Evolutionary conservation across 2,329 filamentous ascomycete species (phyloP).

Genomic region (Tolypocladium album): DNA sequence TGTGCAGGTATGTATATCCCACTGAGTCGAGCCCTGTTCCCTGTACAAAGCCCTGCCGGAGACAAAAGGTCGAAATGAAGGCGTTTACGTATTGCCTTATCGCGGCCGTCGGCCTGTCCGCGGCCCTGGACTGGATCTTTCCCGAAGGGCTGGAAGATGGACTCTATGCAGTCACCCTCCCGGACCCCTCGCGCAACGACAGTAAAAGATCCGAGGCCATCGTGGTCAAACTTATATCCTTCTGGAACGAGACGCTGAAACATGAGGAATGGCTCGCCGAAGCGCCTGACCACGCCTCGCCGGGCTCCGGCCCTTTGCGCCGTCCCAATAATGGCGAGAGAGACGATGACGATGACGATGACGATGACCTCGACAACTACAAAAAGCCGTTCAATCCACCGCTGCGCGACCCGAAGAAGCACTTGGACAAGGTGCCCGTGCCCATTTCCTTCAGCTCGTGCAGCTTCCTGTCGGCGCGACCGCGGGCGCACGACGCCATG

Average conservation of each 20-base stretch:
- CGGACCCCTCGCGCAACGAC: not conserved
- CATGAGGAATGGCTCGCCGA: too few species aligned
- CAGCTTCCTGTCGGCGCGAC: not conserved
- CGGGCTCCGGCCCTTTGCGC: too few species aligned
- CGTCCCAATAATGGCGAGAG: too few species aligned
- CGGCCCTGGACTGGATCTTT: not conserved
- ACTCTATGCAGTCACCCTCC: not conserved
- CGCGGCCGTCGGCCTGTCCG: not conserved
- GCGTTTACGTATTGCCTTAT: not conserved
- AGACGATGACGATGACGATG: too few species aligned
- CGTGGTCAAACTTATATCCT: not conserved
- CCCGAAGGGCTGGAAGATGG: constrained; percentile 2
- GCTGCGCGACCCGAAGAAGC: not conserved
- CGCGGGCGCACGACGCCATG: not conserved
- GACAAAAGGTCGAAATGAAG: not conserved
- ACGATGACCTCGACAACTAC: too few species aligned
- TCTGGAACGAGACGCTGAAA: not conserved
- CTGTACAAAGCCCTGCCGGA: not conserved
- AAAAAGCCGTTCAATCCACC: too few species aligned
- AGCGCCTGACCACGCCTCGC: too few species aligned
- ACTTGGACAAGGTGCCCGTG: not conserved
- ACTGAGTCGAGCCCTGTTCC: too few species aligned
- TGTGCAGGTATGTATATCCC: too few species aligned
- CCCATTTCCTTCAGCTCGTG: not conserved
- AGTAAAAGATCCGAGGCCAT: not conserved